Percentiles rank a stretch among this genome's conserved stretches.
These are phyloP conservation scores for Lanmaoa rubissima DNA, from an alignment of 768 basidiomycete genomes.

Conservation along the genomic window DNA sequence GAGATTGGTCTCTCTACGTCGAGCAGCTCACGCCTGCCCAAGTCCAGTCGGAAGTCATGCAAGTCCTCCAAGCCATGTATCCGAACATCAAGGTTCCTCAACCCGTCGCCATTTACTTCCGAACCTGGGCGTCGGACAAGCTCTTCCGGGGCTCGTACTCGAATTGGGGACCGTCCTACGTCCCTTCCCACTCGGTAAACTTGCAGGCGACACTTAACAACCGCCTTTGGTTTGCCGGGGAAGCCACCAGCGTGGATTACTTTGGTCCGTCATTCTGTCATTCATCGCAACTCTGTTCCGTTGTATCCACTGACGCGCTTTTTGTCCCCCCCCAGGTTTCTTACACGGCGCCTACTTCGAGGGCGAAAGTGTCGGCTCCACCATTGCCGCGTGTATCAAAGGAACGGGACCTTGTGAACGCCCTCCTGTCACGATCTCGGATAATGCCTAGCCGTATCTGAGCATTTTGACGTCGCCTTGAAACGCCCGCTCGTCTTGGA, in stretches of 20 bases:
- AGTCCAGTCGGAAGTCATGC: conserved; percentile 51
- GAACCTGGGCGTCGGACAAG: conserved; percentile 53
- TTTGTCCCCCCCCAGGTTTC: conserved; percentile 38
- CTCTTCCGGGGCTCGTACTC: conserved; percentile 49
- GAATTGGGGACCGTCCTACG: conserved; percentile 66
- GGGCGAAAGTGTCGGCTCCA: conserved; percentile 41
- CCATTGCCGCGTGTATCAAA: conserved; percentile 42
- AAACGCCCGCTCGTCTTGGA: neutral
- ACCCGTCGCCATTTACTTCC: conserved; percentile 55
- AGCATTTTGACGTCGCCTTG: conserved; percentile 7
- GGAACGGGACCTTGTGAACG: conserved; percentile 23
- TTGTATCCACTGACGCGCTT: neutral
- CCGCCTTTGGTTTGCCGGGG: conserved; percentile 61
- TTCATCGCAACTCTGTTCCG: neutral
- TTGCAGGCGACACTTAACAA: conserved; percentile 50
- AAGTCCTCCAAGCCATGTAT: conserved; percentile 56
- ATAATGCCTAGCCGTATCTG: conserved; percentile 35
- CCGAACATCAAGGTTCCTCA: conserved; percentile 51
- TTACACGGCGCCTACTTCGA: conserved; percentile 59
- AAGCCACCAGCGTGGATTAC: conserved; percentile 56
- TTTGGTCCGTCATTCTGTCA: conserved; percentile 42
- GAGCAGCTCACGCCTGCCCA: conserved; percentile 48
- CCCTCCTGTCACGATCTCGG: conserved; percentile 26
- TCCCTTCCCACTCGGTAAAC: conserved; percentile 50
- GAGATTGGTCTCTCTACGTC: conserved; percentile 57